A percentile compares a stretch with the other conserved stretches of the same genome.
Conservation (phyloP, 2,329 filamentous ascomycete species). For the Ophiostoma novo-ulmi region DNA sequence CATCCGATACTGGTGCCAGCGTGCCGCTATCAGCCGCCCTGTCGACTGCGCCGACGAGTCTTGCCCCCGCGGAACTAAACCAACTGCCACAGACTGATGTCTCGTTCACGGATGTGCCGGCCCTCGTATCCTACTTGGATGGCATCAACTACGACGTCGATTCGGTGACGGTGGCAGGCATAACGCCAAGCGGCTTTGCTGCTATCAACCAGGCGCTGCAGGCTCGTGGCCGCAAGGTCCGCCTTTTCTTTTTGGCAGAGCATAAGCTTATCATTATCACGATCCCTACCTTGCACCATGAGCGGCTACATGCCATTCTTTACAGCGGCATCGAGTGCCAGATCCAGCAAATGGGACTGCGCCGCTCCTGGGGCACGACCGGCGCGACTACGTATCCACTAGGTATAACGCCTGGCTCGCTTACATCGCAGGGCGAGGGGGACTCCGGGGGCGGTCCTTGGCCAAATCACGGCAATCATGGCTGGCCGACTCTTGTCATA, state of each 20-base stretch:
- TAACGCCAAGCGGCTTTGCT: neutral
- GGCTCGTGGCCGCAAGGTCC: neutral
- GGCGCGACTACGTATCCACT: neutral
- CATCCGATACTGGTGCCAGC: neutral
- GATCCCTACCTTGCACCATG: neutral
- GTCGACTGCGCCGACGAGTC: neutral
- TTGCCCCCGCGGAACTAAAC: neutral
- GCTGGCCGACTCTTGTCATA: neutral
- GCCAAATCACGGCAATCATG: neutral
- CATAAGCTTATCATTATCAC: neutral
- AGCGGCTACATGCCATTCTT: neutral
- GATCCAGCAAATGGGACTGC: neutral
- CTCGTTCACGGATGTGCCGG: neutral
- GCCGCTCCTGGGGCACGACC: neutral
- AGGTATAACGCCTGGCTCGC: neutral
- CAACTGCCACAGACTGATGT: neutral
- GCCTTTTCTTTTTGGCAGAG: neutral
- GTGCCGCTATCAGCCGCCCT: neutral
- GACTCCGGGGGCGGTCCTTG: neutral
- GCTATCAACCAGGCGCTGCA: neutral
- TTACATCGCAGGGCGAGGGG: neutral
- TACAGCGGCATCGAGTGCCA: neutral
- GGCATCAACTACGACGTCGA: neutral
- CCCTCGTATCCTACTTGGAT: neutral
- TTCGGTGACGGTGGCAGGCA: neutral